Conservation (phyloP, 1,284 basidiomycete species). For the Trichosporon inkin region DNA sequence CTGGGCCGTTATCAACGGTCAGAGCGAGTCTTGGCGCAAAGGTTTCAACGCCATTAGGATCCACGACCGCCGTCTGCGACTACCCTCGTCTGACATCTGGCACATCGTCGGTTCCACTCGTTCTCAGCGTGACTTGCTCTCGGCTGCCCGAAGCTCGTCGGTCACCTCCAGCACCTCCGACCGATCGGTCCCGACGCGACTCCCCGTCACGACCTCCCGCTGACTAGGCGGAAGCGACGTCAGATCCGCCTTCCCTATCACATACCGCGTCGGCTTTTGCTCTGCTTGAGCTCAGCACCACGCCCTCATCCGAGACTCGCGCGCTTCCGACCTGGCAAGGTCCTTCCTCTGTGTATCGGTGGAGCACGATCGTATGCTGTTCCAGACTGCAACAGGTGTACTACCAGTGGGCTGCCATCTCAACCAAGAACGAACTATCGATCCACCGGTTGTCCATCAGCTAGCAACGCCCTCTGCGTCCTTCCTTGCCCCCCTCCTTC, state of each 20-base stretch:
- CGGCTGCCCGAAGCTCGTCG: not conserved
- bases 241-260: not conserved
- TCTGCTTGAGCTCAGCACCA: not conserved
- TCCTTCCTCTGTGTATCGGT: not conserved
- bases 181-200: too few species aligned
- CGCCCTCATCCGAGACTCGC: not conserved
- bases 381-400: not conserved
- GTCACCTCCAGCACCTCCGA: too few species aligned
- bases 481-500: not conserved
- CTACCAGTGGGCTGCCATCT: not conserved
- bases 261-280: not conserved
- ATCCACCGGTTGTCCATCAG: conserved; percentile 2
- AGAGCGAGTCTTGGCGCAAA: not conserved
- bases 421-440: conserved; percentile 2
- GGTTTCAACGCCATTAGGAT: not conserved
- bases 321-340: not conserved
- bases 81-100: too few species aligned
- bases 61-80: not conserved
- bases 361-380: conserved; percentile 6
- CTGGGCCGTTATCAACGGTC: not conserved
- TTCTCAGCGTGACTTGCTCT: not conserved
- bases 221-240: conserved; percentile 3
- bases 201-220: not conserved
- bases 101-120: too few species aligned
- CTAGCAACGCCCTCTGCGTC: not conserved